Conservation (phyloP, 129 eudicot genomes). For the Sambucus nigra region DNA sequence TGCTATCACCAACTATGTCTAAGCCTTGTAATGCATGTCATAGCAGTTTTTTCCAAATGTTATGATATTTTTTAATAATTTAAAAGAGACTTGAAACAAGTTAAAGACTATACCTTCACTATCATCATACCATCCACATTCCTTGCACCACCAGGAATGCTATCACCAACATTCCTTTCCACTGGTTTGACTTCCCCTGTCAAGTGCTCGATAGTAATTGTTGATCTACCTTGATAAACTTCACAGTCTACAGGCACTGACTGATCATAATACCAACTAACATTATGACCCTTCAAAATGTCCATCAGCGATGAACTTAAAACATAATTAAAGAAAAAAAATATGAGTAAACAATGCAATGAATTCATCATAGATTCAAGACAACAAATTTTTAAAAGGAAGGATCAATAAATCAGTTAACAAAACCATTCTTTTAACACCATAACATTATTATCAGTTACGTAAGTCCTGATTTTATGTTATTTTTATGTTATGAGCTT, state of each 20-base stretch:
- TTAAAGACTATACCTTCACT: constrained; percentile 50
- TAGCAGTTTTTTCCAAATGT: no score
- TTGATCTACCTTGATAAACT: constrained; percentile 83
- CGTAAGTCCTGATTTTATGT: no score
- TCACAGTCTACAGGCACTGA: constrained; percentile 98
- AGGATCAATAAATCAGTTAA: background rate
- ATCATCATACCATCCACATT: constrained; percentile 97
- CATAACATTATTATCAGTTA: background rate
- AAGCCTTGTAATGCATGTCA: no score
- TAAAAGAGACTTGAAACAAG: background rate
- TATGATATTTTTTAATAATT: no score
- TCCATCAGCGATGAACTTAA: no score
- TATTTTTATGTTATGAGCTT: no score
- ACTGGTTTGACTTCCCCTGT: constrained; percentile 97
- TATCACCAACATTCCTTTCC: constrained; percentile 71
- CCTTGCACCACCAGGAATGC: constrained; percentile 95
- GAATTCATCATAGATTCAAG: background rate
- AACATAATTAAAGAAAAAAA: background rate
- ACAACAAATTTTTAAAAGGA: background rate
- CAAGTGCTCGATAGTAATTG: constrained; percentile 88
- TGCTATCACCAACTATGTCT: constrained; percentile 85
- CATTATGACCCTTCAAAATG: constrained; percentile 1
- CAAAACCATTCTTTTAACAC: background rate
- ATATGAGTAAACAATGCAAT: background rate
- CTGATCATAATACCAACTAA: constrained; percentile 43